Base-by-base conservation (phyloP, 257 asterid genomes). In the Petunia secreta region DNA sequence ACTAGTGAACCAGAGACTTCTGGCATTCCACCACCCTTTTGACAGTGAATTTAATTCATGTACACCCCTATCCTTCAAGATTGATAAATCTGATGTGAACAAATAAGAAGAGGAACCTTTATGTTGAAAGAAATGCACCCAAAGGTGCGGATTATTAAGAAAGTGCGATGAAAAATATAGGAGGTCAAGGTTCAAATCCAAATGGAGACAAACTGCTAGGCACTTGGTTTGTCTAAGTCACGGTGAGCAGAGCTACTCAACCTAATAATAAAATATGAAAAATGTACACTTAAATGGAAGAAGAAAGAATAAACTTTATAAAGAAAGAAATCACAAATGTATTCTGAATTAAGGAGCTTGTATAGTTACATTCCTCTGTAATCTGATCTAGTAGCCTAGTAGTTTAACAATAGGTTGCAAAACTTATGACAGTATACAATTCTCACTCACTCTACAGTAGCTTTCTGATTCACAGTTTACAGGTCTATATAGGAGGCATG, bases 401-500 rank as follows among this genome's bases (percentile, higher is more conserved):
- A 9, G 0, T 15, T 10, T 48, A 48, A 10, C 34, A 71, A 71
- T 71, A 46, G 43, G 77, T 69, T 69, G 25, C 25, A 46, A 69
- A 69, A 46, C 25, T 39, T 46, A 2, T 34, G 59, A 48, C 6
- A 48, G 25, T 46, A 69, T 69, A 46, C 8, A 5, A 25, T 48
- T 46, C 16, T 25, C 40, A 46, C 77, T 46, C 59, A 16, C 57
- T 44, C 57, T 69, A 46, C 4, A 69, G 25, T 43, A 25, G 77
- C 11, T 69, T n/a, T 69, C 34, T 71, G 1, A 34, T 48, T 48
- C 44, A 34, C 59, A 48, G 37, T 62, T 90, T 87, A 95, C 80
- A 92, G 84, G 86, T 94, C 97, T 52, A 94, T 90, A 67, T 88
- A 91, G 0, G 98, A 96, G 14, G 97, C 97, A 81, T 96, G 99